These are phyloP conservation scores for Solanum hybrid DNA, from an alignment of 305 asterid genomes.

Conservation along the genomic window DNA sequence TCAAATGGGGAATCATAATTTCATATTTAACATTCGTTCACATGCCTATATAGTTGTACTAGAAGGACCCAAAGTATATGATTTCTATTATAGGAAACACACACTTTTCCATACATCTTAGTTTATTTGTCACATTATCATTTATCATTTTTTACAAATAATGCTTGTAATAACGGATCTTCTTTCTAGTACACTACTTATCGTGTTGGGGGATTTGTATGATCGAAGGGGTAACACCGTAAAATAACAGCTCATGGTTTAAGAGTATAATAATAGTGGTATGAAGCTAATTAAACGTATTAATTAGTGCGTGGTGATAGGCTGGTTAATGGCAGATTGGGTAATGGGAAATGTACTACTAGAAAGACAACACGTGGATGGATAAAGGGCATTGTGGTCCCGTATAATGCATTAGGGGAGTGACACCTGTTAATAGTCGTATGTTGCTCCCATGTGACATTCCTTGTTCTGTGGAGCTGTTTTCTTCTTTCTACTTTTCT, in stretches of 20 bases:
- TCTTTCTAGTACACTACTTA: background rate
- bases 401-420: background rate
- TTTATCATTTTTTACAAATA: background rate
- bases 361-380: background rate
- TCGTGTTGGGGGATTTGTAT: background rate
- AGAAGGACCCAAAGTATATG: background rate
- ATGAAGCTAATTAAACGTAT: background rate
- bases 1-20: background rate
- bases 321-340: background rate
- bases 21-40: background rate
- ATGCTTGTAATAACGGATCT: background rate
- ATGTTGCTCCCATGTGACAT: background rate
- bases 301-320: background rate
- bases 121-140: background rate
- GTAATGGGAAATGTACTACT: background rate
- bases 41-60: background rate
- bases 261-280: background rate
- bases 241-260: background rate
- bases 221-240: background rate
- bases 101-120: background rate
- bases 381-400: background rate
- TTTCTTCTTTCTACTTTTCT: background rate
- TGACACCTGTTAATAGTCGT: background rate
- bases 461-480: background rate
- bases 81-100: background rate